Conservation (phyloP, 2,329 filamentous ascomycete species). For the Talaromyces amestolkiae region DNA sequence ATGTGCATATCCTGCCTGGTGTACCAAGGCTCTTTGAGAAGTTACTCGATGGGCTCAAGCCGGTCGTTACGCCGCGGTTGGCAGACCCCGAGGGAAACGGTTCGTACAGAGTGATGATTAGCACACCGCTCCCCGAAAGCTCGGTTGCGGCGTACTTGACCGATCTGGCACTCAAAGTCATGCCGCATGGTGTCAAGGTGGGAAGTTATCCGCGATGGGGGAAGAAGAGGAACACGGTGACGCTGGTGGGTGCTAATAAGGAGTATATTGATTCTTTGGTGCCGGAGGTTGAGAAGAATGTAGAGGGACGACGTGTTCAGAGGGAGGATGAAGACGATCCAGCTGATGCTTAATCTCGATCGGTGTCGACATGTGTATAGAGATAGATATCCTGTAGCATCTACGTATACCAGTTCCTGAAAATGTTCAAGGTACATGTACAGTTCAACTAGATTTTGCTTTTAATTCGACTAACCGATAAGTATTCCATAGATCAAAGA, state of each 20-base stretch:
- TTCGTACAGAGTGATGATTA: constrained; percentile 74
- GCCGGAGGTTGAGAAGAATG: constrained; percentile 70
- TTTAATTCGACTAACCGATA: constrained; percentile 10
- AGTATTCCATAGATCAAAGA: constrained; percentile 7
- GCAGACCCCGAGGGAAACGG: constrained; percentile 78
- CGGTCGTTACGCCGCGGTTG: constrained; percentile 66
- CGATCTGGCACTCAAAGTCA: constrained; percentile 70
- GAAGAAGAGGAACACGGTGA: constrained; percentile 83
- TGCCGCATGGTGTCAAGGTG: constrained; percentile 78
- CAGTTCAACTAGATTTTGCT: not conserved
- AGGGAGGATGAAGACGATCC: constrained; percentile 71
- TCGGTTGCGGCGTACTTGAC: constrained; percentile 79
- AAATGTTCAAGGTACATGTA: too few species aligned
- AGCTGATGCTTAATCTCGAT: not conserved
- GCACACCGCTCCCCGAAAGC: constrained; percentile 85
- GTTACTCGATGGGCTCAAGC: constrained; percentile 74
- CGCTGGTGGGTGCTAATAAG: constrained; percentile 73
- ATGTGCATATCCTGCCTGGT: constrained; percentile 88
- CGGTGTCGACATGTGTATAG: not conserved
- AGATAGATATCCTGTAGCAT: not conserved
- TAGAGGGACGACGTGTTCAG: constrained; percentile 67
- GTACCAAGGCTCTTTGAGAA: constrained; percentile 80
- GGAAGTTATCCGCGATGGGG: constrained; percentile 94
- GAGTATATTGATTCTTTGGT: constrained; percentile 76
- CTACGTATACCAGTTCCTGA: not conserved